These are phyloP conservation scores for Otatea glauca DNA, from an alignment of 176 grass and related monocot species.

Conservation along the genomic window DNA sequence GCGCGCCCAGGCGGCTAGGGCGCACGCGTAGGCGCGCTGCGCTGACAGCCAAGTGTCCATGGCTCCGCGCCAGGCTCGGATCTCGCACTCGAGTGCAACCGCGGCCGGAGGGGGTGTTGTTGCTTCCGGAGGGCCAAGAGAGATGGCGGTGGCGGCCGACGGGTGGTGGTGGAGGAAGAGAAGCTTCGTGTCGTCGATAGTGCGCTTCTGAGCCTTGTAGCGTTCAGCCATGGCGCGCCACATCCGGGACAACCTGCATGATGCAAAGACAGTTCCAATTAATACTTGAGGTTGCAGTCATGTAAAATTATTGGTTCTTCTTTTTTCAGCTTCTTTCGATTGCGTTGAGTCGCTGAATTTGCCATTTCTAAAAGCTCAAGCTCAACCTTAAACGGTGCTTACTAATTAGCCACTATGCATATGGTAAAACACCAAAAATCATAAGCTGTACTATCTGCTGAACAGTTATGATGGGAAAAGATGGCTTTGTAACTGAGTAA, in stretches of 20 bases:
- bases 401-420: background rate
- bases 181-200: slow-evolving; percentile 78
- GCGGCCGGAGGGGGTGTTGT: slow-evolving; percentile 45
- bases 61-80: slow-evolving; percentile 67
- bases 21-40: slow-evolving; percentile 75
- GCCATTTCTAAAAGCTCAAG: background rate
- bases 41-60: slow-evolving; percentile 72
- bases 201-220: slow-evolving; percentile 78
- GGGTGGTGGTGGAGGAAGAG: slow-evolving; percentile 63
- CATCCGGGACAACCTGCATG: slow-evolving; percentile 76
- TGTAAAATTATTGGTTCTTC: background rate
- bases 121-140: slow-evolving; percentile 30
- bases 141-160: slow-evolving; percentile 43
- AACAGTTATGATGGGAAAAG: background rate
- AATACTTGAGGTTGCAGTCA: background rate
- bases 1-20: slow-evolving; percentile 71
- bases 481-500: slow-evolving; percentile 24
- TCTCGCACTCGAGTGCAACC: slow-evolving; percentile 61
- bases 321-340: background rate
- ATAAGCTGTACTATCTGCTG: background rate
- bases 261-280: background rate
- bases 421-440: background rate
- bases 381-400: no score
- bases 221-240: slow-evolving; percentile 90
- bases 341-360: background rate